Percentiles rank a stretch among this genome's conserved stretches.
Conservation (phyloP, 169 alveolate species). For the Plasmodium sp. region DNA sequence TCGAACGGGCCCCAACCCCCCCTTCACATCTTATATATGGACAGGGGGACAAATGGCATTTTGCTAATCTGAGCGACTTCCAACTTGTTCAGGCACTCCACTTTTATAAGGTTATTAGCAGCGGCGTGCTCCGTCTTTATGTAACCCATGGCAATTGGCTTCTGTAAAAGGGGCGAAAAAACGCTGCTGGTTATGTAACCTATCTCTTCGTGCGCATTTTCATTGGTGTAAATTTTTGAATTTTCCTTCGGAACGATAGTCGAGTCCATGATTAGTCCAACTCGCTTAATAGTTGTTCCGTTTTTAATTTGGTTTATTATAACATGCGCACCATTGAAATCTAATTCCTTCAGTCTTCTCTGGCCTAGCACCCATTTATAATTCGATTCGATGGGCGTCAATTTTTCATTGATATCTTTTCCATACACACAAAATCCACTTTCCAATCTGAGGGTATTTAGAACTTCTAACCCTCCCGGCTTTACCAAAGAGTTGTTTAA, state of each 20-base stretch:
- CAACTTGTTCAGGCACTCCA: conserved; percentile 35
- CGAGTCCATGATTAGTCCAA: conserved; percentile 37
- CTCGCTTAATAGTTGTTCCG: conserved; percentile 66
- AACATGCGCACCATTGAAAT: conserved; percentile 73
- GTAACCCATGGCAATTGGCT: conserved; percentile 75
- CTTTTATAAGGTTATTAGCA: conserved; percentile 23
- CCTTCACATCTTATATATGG: conserved; percentile 41
- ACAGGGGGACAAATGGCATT: conserved; percentile 74
- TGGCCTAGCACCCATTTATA: conserved; percentile 68
- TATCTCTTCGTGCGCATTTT: conserved; percentile 26
- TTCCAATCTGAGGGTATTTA: conserved; percentile 70
- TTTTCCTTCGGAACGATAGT: conserved; percentile 67
- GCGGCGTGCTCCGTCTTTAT: conserved; percentile 23
- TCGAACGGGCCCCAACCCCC: background rate
- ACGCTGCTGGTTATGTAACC: conserved; percentile 69
- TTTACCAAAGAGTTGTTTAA: conserved; percentile 50
- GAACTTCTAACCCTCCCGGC: conserved; percentile 73
- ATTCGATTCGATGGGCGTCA: conserved; percentile 74
- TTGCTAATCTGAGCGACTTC: conserved; percentile 58
- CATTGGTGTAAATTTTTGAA: conserved; percentile 53
- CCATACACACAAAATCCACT: conserved; percentile 76
- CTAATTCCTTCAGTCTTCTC: conserved; percentile 64
- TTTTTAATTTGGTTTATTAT: conserved; percentile 63
- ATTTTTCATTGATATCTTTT: conserved; percentile 69
- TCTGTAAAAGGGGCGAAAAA: conserved; percentile 64